phyloP scores from a whole-genome alignment of 2,329 filamentous ascomycete species.

The Pseudocercospora pini-densiflorae region DNA sequence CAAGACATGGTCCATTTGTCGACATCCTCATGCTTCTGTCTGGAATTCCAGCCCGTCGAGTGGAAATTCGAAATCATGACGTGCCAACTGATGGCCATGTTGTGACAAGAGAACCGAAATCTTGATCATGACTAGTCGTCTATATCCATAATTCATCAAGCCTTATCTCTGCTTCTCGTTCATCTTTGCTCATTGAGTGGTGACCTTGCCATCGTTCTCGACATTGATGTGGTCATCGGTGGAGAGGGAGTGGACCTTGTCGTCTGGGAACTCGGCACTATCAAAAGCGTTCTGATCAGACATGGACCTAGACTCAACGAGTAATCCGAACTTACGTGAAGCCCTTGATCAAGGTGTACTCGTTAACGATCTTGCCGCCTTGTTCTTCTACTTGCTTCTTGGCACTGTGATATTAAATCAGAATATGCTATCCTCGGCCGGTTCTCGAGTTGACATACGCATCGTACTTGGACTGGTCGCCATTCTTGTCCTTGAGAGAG shows the following conservation, averaged over 20 bases:
- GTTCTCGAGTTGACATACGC: slow-evolving; percentile 55
- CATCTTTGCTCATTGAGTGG: slow-evolving; percentile 63
- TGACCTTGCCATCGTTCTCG: slow-evolving; percentile 73
- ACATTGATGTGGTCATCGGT: slow-evolving; percentile 76
- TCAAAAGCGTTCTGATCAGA: slow-evolving; percentile 1
- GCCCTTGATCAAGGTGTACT: slow-evolving; percentile 87
- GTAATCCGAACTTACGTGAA: slow-evolving; percentile 72
- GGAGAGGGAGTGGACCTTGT: slow-evolving; percentile 68
- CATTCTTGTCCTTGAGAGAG: slow-evolving; percentile 71
- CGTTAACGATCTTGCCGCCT: slow-evolving; percentile 82
- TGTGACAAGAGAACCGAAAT: not conserved
- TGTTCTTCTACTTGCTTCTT: slow-evolving; percentile 76
- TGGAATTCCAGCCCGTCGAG: not conserved
- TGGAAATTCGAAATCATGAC: not conserved
- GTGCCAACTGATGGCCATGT: not conserved
- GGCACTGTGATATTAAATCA: slow-evolving; percentile 56
- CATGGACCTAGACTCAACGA: not conserved
- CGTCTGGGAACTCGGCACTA: slow-evolving; percentile 75
- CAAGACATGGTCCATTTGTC: not conserved
- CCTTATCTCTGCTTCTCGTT: not conserved
- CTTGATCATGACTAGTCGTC: slow-evolving; percentile 1
- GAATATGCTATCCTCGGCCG: not conserved
- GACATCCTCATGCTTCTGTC: not conserved
- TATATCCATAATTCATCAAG: slow-evolving; percentile 4
- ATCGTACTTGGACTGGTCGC: slow-evolving; percentile 68